phyloP scores from a whole-genome alignment of 2,329 filamentous ascomycete genomes.

The Penicillium sp. region DNA sequence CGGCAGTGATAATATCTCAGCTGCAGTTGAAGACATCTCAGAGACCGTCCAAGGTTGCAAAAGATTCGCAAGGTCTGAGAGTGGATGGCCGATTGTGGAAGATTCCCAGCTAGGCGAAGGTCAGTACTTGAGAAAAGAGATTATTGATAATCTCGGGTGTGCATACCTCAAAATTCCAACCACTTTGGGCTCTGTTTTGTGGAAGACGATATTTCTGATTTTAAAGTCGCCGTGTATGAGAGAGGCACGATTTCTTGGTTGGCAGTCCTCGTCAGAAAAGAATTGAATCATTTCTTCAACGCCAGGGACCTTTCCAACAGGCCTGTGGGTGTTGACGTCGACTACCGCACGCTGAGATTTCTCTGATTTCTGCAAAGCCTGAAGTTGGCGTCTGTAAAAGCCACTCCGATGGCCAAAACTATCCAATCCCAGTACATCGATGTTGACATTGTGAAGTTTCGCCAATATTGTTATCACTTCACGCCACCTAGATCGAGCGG shows the following conservation, averaged over 20 bases:
- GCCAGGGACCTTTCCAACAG: background rate
- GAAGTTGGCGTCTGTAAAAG: background rate
- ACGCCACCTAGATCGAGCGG: background rate
- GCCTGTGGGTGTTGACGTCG: background rate
- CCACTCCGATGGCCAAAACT: background rate
- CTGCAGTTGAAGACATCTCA: background rate
- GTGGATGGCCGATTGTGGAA: background rate
- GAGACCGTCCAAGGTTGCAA: background rate
- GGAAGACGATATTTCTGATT: background rate
- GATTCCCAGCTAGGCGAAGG: background rate
- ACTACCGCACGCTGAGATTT: background rate
- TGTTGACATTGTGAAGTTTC: background rate
- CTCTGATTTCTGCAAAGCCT: background rate
- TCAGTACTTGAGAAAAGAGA: background rate
- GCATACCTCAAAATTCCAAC: background rate
- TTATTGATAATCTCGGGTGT: background rate
- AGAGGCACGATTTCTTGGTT: background rate
- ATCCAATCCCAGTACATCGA: background rate
- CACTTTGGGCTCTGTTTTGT: background rate
- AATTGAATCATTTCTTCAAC: background rate
- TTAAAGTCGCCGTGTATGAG: background rate
- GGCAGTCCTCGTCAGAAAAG: background rate
- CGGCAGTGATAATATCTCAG: background rate
- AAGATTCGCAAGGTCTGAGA: background rate
- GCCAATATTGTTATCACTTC: background rate